Percentiles rank a stretch among this genome's conserved stretches.
Conservation (phyloP, 352 stramenopile genomes). For the Pythium aquatile region DNA sequence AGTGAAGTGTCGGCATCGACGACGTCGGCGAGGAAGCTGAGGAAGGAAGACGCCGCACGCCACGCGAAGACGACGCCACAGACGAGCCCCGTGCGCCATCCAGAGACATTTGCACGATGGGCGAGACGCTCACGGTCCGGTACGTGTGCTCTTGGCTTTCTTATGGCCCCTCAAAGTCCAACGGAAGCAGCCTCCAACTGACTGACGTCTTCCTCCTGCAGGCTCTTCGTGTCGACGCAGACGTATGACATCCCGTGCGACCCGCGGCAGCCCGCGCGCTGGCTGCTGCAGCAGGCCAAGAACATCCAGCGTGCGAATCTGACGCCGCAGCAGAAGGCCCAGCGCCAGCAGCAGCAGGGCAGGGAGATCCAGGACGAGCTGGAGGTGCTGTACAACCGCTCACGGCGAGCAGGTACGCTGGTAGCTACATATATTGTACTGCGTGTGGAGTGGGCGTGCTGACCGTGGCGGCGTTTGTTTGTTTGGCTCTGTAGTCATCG, state of each 20-base stretch:
- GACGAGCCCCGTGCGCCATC: not conserved
- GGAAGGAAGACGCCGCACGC: not conserved
- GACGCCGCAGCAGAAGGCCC: slow-evolving; percentile 14
- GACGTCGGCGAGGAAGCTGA: not conserved
- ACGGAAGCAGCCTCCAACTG: not conserved
- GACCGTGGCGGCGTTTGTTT: not conserved
- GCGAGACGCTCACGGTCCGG: slow-evolving; percentile 53
- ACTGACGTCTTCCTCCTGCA: slow-evolving; percentile 20
- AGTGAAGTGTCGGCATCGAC: not conserved
- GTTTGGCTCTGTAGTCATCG: slow-evolving; percentile 39
- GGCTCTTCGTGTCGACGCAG: slow-evolving; percentile 75
- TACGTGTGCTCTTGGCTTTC: slow-evolving; percentile 20
- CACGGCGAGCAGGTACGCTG: slow-evolving; percentile 34
- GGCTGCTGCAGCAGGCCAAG: slow-evolving; percentile 75
- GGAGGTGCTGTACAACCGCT: slow-evolving; percentile 82
- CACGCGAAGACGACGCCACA: not conserved
- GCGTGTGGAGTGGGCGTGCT: not conserved
- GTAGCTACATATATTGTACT: not conserved
- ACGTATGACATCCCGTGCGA: slow-evolving; percentile 86
- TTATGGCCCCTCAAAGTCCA: not conserved
- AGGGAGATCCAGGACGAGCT: slow-evolving; percentile 50
- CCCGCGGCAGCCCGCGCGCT: slow-evolving; percentile 62
- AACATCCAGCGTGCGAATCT: slow-evolving; percentile 66
- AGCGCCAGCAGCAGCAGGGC: slow-evolving; percentile 11
- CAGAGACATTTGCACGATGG: slow-evolving; percentile 6